Conservation (phyloP, 2,329 filamentous ascomycete genomes). For the Rutstroemia sydowiana region DNA sequence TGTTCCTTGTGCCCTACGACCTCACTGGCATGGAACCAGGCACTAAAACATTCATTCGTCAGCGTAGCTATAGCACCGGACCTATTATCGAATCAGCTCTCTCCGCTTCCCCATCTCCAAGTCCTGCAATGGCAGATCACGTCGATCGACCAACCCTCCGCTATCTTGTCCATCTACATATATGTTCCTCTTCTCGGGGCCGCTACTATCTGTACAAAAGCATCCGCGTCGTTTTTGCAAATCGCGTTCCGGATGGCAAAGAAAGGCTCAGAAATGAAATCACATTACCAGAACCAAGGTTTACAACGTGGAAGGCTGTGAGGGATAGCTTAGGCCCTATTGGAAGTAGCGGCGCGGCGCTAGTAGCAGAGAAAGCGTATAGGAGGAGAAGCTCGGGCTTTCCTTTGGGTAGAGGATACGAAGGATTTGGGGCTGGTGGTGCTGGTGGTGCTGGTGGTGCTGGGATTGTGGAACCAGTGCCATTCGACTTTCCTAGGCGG, state of each 20-base stretch:
- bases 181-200: conserved; percentile 77
- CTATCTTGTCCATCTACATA: conserved; percentile 88
- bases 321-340: conserved; percentile 24
- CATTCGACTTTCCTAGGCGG: conserved; percentile 37
- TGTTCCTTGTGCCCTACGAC: conserved; percentile 92
- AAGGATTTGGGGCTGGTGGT: conserved; percentile 12
- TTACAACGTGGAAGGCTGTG: conserved; percentile 67
- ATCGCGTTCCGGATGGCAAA: conserved; percentile 90
- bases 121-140: conserved; percentile 32
- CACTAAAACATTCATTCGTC: conserved; percentile 91
- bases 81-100: conserved; percentile 60
- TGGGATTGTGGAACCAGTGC: conserved; percentile 39
- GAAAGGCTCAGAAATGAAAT: conserved; percentile 88
- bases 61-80: conserved; percentile 85
- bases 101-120: conserved; percentile 18
- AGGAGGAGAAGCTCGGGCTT: conserved; percentile 50
- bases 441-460: background rate
- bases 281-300: conserved; percentile 80
- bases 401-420: conserved; percentile 27
- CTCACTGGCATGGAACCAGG: conserved; percentile 85
- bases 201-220: conserved; percentile 87
- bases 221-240: conserved; percentile 92
- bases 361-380: conserved; percentile 53
- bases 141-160: conserved; percentile 66
- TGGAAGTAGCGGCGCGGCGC: conserved; percentile 34